These are phyloP conservation scores for Suhomyces sp. DNA, from an alignment of 805 yeast genomes.

Conservation along the genomic window DNA sequence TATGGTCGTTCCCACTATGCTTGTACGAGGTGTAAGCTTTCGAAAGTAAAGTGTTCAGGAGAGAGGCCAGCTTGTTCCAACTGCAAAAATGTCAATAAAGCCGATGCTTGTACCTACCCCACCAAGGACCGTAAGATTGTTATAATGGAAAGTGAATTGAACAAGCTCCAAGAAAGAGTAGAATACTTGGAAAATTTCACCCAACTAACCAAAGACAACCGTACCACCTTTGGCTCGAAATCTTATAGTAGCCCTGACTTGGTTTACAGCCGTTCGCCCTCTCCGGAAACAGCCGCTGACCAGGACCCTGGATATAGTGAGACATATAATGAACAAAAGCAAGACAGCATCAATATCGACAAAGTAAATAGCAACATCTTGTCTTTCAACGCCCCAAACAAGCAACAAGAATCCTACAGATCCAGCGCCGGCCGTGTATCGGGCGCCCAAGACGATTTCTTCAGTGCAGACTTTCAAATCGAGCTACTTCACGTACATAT, in stretches of 20 bases:
- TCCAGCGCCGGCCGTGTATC: not conserved
- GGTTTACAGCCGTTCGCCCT: not conserved
- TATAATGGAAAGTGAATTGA: conserved; percentile 42
- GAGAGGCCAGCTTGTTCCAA: conserved; percentile 41
- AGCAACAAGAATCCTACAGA: not conserved
- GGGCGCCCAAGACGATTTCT: conserved; percentile 17
- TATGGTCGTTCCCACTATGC: conserved; percentile 44
- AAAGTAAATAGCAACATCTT: not conserved
- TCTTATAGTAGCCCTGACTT: not conserved
- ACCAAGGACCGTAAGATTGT: conserved; percentile 39
- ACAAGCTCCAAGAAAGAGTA: conserved; percentile 31
- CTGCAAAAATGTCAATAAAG: conserved; percentile 33
- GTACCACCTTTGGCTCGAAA: not conserved
- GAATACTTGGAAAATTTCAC: conserved; percentile 23
- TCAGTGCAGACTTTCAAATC: conserved; percentile 26
- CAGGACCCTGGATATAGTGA: not conserved
- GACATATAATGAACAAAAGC: not conserved
- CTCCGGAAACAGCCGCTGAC: not conserved
- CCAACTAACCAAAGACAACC: not conserved
- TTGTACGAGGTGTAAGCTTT: conserved; percentile 39
- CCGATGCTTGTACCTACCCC: conserved; percentile 34
- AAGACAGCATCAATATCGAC: not conserved
- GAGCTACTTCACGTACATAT: conserved; percentile 24
- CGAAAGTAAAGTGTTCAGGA: conserved; percentile 42
- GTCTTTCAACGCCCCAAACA: not conserved